phyloP scores from a whole-genome alignment of 768 basidiomycete genomes.

The Gloeopeniophorella convolvens region DNA sequence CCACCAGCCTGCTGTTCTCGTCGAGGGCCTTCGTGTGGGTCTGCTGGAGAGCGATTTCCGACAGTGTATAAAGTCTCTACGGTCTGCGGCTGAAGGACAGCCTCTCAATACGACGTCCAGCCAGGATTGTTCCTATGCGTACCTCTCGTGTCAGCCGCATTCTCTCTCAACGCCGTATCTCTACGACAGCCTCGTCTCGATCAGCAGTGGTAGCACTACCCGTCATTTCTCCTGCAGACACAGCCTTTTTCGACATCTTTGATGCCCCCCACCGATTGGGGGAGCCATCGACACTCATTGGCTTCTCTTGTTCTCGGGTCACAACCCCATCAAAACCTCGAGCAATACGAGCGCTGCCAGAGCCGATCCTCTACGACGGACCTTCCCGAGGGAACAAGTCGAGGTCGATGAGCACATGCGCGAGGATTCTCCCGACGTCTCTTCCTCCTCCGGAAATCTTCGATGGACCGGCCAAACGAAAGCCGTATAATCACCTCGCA shows the following conservation, averaged over 20 bases:
- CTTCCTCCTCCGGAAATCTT: slow-evolving; percentile 36
- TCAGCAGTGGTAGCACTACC: background rate
- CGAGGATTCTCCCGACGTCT: slow-evolving; percentile 20
- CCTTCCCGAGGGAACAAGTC: slow-evolving; percentile 17
- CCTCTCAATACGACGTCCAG: background rate
- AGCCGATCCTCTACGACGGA: slow-evolving; percentile 13
- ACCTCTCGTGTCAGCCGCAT: background rate
- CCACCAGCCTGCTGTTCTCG: background rate
- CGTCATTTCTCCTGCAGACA: background rate
- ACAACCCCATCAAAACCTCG: slow-evolving; percentile 7
- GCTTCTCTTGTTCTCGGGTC: slow-evolving; percentile 7
- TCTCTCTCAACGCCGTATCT: background rate
- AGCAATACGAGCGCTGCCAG: slow-evolving; percentile 14
- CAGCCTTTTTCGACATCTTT: slow-evolving; percentile 43
- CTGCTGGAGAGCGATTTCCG: background rate
- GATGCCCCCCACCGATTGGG: slow-evolving; percentile 40
- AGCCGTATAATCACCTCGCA: background rate
- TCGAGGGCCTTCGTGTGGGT: background rate
- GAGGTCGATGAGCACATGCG: slow-evolving; percentile 6
- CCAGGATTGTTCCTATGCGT: background rate
- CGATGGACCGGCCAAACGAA: slow-evolving; percentile 37
- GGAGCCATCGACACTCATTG: slow-evolving; percentile 29
- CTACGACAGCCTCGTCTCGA: background rate
- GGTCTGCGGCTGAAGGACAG: background rate
- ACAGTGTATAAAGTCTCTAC: background rate